Evolutionary conservation across 345 rosid species (phyloP), one percentile per base, ranked within the genome.

Genomic region (Triadica sebifera): DNA sequence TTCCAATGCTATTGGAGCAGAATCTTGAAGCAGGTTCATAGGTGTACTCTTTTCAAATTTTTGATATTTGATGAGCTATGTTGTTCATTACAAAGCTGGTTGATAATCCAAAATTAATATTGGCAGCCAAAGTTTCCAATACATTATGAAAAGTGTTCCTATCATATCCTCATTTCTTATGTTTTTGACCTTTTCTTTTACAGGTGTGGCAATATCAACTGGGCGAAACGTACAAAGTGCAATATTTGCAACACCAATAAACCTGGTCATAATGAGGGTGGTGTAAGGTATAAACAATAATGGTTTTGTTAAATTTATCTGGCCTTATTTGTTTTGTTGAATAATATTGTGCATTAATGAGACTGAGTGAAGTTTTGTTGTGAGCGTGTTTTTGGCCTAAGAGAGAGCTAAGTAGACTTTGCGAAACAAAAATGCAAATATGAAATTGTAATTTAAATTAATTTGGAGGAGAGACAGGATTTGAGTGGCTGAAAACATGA

Each of bases 191-290:
- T 67, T 19, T 53, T 6, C 9, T 51, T 22, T 78, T 67, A 64
- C 89, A 95, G 98, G 97, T 95, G 99, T 81, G 99, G 89, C 81
- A 93, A 95, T 78, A 91, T 91, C 72, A 95, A 90, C 80, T 95
- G 99, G 99, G 99, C 98, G 74, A 95, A 95, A 85, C 96, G 98
- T 69, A 67, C 79, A 38, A 93, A 95, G 76, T 93, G 99, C 86
- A 93, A 95, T 78, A 88, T 95, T 78, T 93, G 98, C 86, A 95
- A 95, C 86, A 95, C 99, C 46, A 95, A 90, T 68, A 93, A 93
- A 84, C 99, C 98, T 68, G 99, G 97, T 81, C 94, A 88, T 65
- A 90, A 82, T 67, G 97, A 95, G 85, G 97, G 98, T 58, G 98
- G 93, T 85, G 98, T 93, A 73, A 95, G 99, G 99, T 95, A 84